Base-by-base conservation (phyloP, 495 filamentous ascomycete species). In the Penicillium parvum region DNA sequence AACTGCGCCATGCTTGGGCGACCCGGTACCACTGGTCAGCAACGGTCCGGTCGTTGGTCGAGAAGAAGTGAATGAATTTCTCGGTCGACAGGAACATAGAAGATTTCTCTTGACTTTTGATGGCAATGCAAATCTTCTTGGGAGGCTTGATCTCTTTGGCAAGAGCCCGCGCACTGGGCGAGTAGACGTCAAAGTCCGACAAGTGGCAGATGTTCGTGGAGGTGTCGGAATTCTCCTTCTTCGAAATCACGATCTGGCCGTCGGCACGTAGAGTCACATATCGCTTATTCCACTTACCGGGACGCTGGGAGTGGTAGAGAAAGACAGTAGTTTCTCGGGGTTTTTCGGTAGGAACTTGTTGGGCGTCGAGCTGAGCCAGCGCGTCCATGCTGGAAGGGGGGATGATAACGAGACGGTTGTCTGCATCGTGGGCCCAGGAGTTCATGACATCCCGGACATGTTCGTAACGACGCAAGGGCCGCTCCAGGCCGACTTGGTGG, bases 31-130 rank as follows among this genome's bases (percentile, higher is more conserved):
- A 96, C 19, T 71, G 65, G 16, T 75, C 70, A 1, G 85, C 86
- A 5, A 84, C 59, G 2, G 69, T 52, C 10, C 72, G 69, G 48
- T 95, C 86, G 12, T 85, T 86, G 6, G 83, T 89, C 29, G 79
- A 79, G 65, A 98, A 95, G 61, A 90, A 96, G 48, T 97, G 91
- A 8, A 94, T 82, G 60, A 86, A 98, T 43, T 90, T 89, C 17
- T 86, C 79, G 0, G 82, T 85, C 23, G 81, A 83, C 25, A 86
- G 57, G 54, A 97, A 98, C 57, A 95, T 81, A 23, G 75, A 83
- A 4, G 84, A 82, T 53, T 94, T 96, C 57, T 97, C 84, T 62
- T 96, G 92, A 47, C 88, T 94, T 60, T 95, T 96, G 50, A 98
- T 75, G 3, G 88, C 90, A 55, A 84, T 90, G 61, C 88, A 95